These are phyloP conservation scores for Kokia cookei DNA, from an alignment of 441 rosid genomes.

Conservation along the genomic window DNA sequence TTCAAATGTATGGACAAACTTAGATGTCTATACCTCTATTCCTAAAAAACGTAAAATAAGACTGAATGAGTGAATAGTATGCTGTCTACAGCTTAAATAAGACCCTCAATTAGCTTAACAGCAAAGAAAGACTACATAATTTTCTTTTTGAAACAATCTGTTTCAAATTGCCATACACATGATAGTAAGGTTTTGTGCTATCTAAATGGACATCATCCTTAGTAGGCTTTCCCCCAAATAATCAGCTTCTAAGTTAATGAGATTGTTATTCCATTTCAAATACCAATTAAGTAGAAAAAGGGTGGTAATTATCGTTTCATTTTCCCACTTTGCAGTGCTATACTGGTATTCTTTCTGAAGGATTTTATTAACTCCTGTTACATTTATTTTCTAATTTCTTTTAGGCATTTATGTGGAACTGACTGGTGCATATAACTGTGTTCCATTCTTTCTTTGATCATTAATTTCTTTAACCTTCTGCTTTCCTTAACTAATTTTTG, in stretches of 20 bases:
- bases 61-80: background rate
- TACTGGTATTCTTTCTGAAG: background rate
- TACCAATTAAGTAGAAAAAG: background rate
- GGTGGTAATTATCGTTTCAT: background rate
- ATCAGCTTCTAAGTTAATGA: too few species aligned
- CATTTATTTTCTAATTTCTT: background rate
- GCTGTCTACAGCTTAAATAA: background rate
- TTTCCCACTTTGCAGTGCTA: background rate
- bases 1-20: background rate
- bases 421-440: background rate
- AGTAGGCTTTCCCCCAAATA: background rate
- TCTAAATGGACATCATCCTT: background rate
- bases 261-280: too few species aligned
- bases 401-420: background rate
- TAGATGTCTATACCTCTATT: background rate
- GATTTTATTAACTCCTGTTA: background rate
- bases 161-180: background rate
- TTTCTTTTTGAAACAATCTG: background rate
- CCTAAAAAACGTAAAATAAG: background rate
- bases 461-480: background rate
- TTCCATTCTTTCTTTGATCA: background rate
- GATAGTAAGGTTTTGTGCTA: background rate
- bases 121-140: background rate
- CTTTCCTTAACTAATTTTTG: conserved; percentile 7
- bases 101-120: background rate